These are phyloP conservation scores for Fusarium sp. DNA, from an alignment of 2,329 filamentous ascomycete species.

Conservation along the genomic window DNA sequence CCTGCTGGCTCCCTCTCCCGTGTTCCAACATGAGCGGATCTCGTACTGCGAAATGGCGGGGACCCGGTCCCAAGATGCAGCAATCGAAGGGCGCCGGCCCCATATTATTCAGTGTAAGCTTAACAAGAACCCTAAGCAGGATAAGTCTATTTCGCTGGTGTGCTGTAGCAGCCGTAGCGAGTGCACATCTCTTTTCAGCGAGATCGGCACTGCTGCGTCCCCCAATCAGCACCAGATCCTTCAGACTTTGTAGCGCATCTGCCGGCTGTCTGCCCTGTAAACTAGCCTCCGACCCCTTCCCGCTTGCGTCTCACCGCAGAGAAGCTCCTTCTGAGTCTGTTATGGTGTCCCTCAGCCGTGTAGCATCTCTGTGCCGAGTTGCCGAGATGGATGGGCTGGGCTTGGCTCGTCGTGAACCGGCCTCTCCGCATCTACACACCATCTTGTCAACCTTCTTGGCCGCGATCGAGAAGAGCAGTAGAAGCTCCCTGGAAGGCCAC, in stretches of 20 bases:
- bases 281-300: neutral
- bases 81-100: neutral
- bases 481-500: neutral
- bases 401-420: slow-evolving; percentile 20
- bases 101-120: slow-evolving; percentile 13
- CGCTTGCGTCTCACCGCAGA: neutral
- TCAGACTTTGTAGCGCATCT: neutral
- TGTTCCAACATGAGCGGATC: neutral
- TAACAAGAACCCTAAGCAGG: slow-evolving; percentile 11
- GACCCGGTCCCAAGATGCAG: no score
- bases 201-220: neutral
- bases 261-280: neutral
- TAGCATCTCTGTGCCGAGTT: slow-evolving; percentile 38
- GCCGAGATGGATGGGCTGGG: slow-evolving; percentile 21
- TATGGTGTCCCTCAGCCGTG: neutral
- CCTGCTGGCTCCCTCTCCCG: neutral
- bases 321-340: neutral
- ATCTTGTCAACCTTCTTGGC: neutral
- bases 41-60: neutral
- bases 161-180: neutral
- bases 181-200: neutral
- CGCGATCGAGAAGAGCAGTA: slow-evolving; percentile 22
- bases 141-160: slow-evolving; percentile 7
- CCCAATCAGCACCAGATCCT: neutral
- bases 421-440: slow-evolving; percentile 40